phyloP scores from a whole-genome alignment of 2,329 filamentous ascomycete genomes.

The Xylariaceae sp. region DNA sequence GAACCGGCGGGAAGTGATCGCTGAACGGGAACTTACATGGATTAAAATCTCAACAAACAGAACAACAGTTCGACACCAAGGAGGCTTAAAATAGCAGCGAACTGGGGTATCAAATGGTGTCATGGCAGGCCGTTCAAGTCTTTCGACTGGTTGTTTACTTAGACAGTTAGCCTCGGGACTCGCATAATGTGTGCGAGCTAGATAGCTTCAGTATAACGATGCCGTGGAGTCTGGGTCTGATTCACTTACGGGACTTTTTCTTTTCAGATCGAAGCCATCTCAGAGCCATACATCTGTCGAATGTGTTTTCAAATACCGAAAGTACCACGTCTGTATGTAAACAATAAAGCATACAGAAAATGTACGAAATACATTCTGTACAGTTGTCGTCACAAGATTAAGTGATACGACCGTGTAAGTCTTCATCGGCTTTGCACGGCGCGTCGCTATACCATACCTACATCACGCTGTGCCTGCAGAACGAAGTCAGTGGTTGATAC shows the following conservation, averaged over 20 bases:
- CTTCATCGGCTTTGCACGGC: not conserved
- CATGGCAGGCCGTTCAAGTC: not conserved
- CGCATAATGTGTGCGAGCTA: not conserved
- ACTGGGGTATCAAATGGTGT: not conserved
- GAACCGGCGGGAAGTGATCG: too few relatives aligned
- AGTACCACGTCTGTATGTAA: not conserved
- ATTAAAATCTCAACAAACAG: too few relatives aligned
- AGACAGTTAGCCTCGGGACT: not conserved
- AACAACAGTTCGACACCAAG: too few relatives aligned
- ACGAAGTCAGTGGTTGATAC: constrained; percentile 4
- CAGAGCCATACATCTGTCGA: not conserved
- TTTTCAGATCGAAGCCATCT: not conserved
- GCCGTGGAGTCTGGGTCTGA: not conserved
- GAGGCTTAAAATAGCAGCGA: too few relatives aligned
- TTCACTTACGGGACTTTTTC: not conserved
- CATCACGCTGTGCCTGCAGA: not conserved
- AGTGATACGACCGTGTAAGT: not conserved
- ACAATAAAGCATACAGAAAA: not conserved
- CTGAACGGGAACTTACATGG: too few relatives aligned
- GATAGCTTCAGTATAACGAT: not conserved
- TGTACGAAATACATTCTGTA: not conserved
- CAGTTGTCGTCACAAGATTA: not conserved
- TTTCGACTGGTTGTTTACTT: not conserved
- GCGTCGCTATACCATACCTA: not conserved
- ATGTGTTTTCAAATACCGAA: not conserved